These are phyloP conservation scores for Clonostachys sp. DNA, from an alignment of 2,329 filamentous ascomycete genomes.

Conservation along the genomic window DNA sequence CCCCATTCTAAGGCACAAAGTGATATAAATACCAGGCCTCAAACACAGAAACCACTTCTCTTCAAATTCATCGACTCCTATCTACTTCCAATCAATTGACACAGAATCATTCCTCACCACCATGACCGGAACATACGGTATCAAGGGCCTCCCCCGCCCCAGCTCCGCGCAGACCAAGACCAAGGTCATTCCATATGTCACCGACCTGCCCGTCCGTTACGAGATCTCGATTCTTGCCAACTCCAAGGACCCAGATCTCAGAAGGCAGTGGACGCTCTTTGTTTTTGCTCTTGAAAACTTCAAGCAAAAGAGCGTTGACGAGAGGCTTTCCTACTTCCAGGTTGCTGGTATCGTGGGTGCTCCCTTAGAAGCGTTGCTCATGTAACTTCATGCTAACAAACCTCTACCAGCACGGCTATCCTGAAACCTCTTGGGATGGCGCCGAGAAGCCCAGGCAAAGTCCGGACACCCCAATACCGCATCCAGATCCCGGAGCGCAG, in stretches of 20 bases:
- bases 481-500: background rate
- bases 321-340: slow-evolving; percentile 7
- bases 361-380: background rate
- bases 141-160: slow-evolving; percentile 1
- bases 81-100: too few relatives aligned
- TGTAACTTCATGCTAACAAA: too few relatives aligned
- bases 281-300: slow-evolving; percentile 3
- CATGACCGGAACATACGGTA: background rate
- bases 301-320: slow-evolving; percentile 2
- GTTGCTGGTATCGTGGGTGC: background rate
- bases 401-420: too few relatives aligned
- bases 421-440: too few relatives aligned
- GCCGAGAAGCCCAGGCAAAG: too few relatives aligned
- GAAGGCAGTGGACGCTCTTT: slow-evolving; percentile 5
- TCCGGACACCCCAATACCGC: background rate
- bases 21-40: too few relatives aligned
- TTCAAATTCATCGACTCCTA: too few relatives aligned
- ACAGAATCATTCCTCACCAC: too few relatives aligned
- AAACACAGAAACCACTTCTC: too few relatives aligned
- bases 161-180: background rate
- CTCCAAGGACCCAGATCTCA: background rate
- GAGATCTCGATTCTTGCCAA: slow-evolving; percentile 1
- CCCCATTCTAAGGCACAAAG: too few relatives aligned
- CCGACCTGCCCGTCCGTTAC: background rate
- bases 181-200: slow-evolving; percentile 2